A percentile compares a stretch with the other conserved stretches of the same genome.
phyloP scores from a whole-genome alignment of 2,329 filamentous ascomycete genomes.

The Chaetothyriales sp. region DNA sequence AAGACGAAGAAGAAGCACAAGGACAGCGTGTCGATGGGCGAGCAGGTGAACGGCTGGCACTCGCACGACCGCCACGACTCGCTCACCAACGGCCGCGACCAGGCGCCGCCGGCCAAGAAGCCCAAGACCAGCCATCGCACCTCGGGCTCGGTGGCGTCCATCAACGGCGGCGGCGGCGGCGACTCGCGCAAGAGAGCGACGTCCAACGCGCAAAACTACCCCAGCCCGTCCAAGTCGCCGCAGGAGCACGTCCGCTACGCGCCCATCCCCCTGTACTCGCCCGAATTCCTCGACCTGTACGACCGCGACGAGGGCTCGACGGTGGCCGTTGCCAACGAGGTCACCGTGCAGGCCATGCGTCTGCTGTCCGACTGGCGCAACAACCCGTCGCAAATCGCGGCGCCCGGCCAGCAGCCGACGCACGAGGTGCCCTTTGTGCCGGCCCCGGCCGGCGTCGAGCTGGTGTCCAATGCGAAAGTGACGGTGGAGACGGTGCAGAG shows the following conservation, averaged over 20 bases:
- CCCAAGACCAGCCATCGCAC: slow-evolving; percentile 68
- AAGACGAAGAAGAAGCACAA: slow-evolving; percentile 80
- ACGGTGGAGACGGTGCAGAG: slow-evolving; percentile 41
- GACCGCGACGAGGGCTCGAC: slow-evolving; percentile 41
- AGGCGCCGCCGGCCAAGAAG: slow-evolving; percentile 58
- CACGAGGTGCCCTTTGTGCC: slow-evolving; percentile 56
- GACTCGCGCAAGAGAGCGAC: slow-evolving; percentile 47
- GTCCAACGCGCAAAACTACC: slow-evolving; percentile 46
- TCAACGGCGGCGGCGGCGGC: slow-evolving; percentile 47
- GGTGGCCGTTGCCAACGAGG: slow-evolving; percentile 58
- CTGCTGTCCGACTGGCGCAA: slow-evolving; percentile 66
- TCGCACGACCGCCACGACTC: slow-evolving; percentile 46
- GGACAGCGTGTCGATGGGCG: slow-evolving; percentile 41
- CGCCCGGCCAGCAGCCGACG: slow-evolving; percentile 46
- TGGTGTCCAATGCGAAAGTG: slow-evolving; percentile 40
- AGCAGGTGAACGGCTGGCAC: slow-evolving; percentile 53
- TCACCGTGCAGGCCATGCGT: slow-evolving; percentile 60
- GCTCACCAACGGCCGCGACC: slow-evolving; percentile 35
- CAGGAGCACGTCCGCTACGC: slow-evolving; percentile 43
- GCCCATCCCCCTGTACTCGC: slow-evolving; percentile 57
- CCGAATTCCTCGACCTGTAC: slow-evolving; percentile 62
- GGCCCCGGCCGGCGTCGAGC: slow-evolving; percentile 42
- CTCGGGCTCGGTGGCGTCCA: slow-evolving; percentile 61
- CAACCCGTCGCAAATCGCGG: slow-evolving; percentile 52
- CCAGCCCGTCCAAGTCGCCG: slow-evolving; percentile 57